Base-by-base conservation (phyloP, 75 land plant species). In the Pinus taeda region DNA sequence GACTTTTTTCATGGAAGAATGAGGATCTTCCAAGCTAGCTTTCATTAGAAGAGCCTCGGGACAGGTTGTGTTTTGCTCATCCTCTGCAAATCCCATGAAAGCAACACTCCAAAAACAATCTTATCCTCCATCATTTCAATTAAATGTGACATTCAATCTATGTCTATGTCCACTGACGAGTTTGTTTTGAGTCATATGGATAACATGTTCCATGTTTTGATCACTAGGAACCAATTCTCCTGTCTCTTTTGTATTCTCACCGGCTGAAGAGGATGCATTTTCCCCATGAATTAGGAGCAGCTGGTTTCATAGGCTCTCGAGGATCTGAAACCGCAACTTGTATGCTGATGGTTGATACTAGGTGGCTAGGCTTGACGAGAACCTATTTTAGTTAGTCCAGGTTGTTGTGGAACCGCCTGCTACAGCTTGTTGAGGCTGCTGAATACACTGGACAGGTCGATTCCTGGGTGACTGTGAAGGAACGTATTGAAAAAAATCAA, bases 161-260 rank as follows among this genome's bases (percentile, higher is more conserved):
- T 15, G 9, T 49, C 74, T 72, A 21, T 15, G 9, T 49, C 74
- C 45, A 15, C 49, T 42, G 3, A 39, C 30, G 29, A 72, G 24
- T 53, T 72, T 72, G 74, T 53, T 3, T 72, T 56, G 30, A 49
- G 74, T 72, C 74, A 53, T 72, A 11, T 56, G 29, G 29, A 72
- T 15, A 53, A 42, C 18, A 2, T 72, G 56, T 72, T 72, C 57
- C 0, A 53, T 3, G 37, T 39, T 53, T 55, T 2, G 15, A 3
- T 69, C 71, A 29, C 21, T 11, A 14, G 53, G 6, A 72, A 26
- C 11, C 42, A 3, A 18, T 24, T 71, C 26, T 71, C n/a, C 14
- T 57, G 45, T 53, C 24, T 72, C 74, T 42, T 72, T 56, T 13
- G 29, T 53, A 12, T 24, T 72, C 30, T 49, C 74, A 12, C 57